A percentile compares a stretch with the other conserved stretches of the same genome.
phyloP scores from a whole-genome alignment of 2,329 filamentous ascomycete species.

The Bertia moriformis region DNA sequence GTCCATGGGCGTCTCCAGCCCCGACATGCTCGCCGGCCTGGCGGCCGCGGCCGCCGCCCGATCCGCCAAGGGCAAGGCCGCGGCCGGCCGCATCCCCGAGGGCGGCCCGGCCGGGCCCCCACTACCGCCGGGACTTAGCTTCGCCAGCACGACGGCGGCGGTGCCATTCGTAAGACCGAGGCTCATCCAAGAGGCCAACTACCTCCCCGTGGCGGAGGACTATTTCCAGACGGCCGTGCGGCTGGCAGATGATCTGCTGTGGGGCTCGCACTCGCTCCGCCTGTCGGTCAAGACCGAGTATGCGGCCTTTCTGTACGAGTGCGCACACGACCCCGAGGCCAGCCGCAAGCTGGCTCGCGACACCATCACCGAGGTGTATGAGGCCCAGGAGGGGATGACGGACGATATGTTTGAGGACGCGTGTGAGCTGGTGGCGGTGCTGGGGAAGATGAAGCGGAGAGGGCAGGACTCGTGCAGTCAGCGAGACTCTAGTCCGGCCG shows the following conservation, averaged over 20 bases:
- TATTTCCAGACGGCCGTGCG: slow-evolving; percentile 67
- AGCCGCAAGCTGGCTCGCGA: slow-evolving; percentile 66
- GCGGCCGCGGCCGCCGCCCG: slow-evolving; percentile 15
- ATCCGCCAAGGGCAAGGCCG: slow-evolving; percentile 30
- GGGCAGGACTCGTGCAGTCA: slow-evolving; percentile 30
- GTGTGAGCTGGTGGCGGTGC: slow-evolving; percentile 69
- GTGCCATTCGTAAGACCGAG: slow-evolving; percentile 46
- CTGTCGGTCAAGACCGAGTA: slow-evolving; percentile 87
- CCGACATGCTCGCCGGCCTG: slow-evolving; percentile 22
- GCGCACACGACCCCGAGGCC: slow-evolving; percentile 64
- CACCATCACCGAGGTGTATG: slow-evolving; percentile 81
- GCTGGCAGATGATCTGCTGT: slow-evolving; percentile 62
- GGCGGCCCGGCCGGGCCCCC: slow-evolving; percentile 38
- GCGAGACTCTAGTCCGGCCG: slow-evolving; percentile 6
- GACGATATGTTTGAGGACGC: slow-evolving; percentile 92
- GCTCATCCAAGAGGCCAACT: slow-evolving; percentile 65
- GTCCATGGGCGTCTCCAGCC: slow-evolving; percentile 35
- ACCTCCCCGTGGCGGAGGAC: slow-evolving; percentile 65
- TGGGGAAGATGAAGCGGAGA: slow-evolving; percentile 80
- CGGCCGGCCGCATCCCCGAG: slow-evolving; percentile 26
- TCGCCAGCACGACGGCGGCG: slow-evolving; percentile 2
- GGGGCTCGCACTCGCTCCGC: slow-evolving; percentile 77
- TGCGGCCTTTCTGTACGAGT: slow-evolving; percentile 85
- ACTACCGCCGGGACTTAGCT: slow-evolving; percentile 38
- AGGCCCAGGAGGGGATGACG: slow-evolving; percentile 80